These are phyloP conservation scores for Plicaturopsis crispa DNA, from an alignment of 768 basidiomycete genomes.

Conservation along the genomic window DNA sequence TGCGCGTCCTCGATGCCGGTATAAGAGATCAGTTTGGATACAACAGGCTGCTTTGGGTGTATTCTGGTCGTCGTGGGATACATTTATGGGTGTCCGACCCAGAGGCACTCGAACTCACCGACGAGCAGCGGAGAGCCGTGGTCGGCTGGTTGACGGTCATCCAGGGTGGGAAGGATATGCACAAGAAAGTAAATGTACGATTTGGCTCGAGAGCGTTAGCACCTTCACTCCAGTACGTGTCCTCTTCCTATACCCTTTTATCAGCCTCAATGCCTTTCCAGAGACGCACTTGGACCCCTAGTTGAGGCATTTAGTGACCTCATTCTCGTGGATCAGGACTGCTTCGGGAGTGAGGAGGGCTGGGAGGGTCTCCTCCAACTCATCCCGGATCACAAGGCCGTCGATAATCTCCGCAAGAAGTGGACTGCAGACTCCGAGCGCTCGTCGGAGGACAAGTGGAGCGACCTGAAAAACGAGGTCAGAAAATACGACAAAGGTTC, in stretches of 20 bases:
- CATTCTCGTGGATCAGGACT: slow-evolving; percentile 78
- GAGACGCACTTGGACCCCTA: slow-evolving; percentile 42
- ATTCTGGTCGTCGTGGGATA: slow-evolving; percentile 96
- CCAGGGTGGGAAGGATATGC: slow-evolving; percentile 72
- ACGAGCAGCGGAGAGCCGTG: slow-evolving; percentile 82
- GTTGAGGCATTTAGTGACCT: slow-evolving; percentile 52
- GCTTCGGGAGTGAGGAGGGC: slow-evolving; percentile 63
- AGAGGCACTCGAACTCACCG: slow-evolving; percentile 82
- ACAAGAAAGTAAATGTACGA: slow-evolving; percentile 77
- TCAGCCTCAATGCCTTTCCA: too few species aligned
- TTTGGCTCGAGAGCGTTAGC: slow-evolving; percentile 43
- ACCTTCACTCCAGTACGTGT: slow-evolving; percentile 62
- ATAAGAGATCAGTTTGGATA: slow-evolving; percentile 91
- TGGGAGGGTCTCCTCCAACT: slow-evolving; percentile 70
- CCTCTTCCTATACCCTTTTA: too few species aligned
- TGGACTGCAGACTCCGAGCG: slow-evolving; percentile 51
- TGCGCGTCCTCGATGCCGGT: slow-evolving; percentile 72
- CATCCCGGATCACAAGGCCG: slow-evolving; percentile 56
- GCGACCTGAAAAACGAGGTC: slow-evolving; percentile 42
- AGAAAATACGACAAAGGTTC: slow-evolving; percentile 24
- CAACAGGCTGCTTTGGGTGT: slow-evolving; percentile 89
- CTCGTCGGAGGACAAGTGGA: slow-evolving; percentile 70
- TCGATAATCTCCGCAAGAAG: slow-evolving; percentile 37
- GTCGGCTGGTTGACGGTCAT: slow-evolving; percentile 86
- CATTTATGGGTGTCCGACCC: slow-evolving; percentile 96